Percentiles rank a stretch among this genome's conserved stretches.
These are phyloP conservation scores for Petunia secreta DNA, from an alignment of 257 asterid genomes.

Conservation along the genomic window DNA sequence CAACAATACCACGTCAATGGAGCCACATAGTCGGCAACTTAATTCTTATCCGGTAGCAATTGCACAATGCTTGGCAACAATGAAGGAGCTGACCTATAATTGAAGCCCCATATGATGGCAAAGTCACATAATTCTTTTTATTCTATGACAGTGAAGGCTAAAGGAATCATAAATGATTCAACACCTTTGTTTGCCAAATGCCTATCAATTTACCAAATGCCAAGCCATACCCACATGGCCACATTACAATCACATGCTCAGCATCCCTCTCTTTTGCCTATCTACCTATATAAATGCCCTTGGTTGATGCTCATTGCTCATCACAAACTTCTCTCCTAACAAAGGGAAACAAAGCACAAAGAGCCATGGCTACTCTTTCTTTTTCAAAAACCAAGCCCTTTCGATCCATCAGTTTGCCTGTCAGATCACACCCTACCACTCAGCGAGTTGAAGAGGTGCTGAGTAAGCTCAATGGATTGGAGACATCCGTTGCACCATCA, in stretches of 20 bases:
- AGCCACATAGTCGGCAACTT: constrained; percentile 4
- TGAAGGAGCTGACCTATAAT: constrained; percentile 10
- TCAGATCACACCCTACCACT: constrained; percentile 32
- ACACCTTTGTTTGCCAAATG: neutral
- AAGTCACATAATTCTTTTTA: neutral
- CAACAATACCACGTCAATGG: neutral
- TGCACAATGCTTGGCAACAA: neutral
- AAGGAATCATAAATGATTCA: neutral
- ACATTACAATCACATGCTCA: constrained; percentile 20
- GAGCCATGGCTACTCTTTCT: constrained; percentile 4
- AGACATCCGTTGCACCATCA: constrained; percentile 2
- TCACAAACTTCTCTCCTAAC: neutral
- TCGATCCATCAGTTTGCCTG: constrained; percentile 25
- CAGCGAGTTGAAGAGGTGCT: constrained; percentile 19
- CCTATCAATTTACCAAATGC: neutral
- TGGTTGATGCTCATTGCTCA: constrained; percentile 9
- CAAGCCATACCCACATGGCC: constrained; percentile 7
- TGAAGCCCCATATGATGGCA: constrained; percentile 13
- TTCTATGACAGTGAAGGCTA: neutral
- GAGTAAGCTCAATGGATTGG: neutral
- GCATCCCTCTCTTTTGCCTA: neutral
- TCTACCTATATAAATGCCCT: neutral
- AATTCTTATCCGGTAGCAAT: constrained; percentile 10
- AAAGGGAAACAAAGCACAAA: neutral
- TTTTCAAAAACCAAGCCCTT: constrained; percentile 31